Evolutionary conservation across 2,329 filamentous ascomycete genomes (phyloP).

Genomic region (Botrytis deweyae): DNA sequence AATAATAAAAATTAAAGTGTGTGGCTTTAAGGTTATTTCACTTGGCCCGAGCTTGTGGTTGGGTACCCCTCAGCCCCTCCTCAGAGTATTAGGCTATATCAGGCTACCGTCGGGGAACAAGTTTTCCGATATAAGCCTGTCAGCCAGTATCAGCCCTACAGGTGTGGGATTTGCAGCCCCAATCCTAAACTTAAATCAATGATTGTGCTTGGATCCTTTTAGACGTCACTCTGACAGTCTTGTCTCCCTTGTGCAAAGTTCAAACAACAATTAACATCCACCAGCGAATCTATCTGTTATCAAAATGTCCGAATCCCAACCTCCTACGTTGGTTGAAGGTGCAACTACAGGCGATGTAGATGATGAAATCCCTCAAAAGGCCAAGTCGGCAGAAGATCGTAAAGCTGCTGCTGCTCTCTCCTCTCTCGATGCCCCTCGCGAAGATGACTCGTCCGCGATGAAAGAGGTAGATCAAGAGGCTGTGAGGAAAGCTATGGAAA

Average conservation of each 20-base stretch:
- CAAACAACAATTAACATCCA: not conserved
- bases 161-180: slow-evolving; percentile 14
- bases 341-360: slow-evolving; percentile 58
- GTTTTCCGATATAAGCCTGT: slow-evolving; percentile 3
- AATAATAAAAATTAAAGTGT: not conserved
- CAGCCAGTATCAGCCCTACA: slow-evolving; percentile 16
- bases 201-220: slow-evolving; percentile 13
- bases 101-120: not conserved
- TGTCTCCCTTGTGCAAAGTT: not conserved
- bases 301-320: slow-evolving; percentile 63
- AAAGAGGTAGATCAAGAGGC: slow-evolving; percentile 65
- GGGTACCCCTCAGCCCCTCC: not conserved
- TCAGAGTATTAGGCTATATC: not conserved
- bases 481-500: slow-evolving; percentile 69
- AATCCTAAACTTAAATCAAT: slow-evolving; percentile 6
- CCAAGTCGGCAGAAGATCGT: slow-evolving; percentile 72
- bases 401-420: slow-evolving; percentile 74
- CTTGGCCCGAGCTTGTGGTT: slow-evolving; percentile 8
- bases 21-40: not conserved
- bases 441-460: slow-evolving; percentile 47
- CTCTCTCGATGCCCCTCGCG: slow-evolving; percentile 57
- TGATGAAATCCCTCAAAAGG: slow-evolving; percentile 51
- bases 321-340: slow-evolving; percentile 57
- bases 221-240: not conserved
- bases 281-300: not conserved